A percentile compares a stretch with the other conserved stretches of the same genome.
phyloP scores from a whole-genome alignment of 2,329 filamentous ascomycete species.

The Tolypocladium pustulatum region DNA sequence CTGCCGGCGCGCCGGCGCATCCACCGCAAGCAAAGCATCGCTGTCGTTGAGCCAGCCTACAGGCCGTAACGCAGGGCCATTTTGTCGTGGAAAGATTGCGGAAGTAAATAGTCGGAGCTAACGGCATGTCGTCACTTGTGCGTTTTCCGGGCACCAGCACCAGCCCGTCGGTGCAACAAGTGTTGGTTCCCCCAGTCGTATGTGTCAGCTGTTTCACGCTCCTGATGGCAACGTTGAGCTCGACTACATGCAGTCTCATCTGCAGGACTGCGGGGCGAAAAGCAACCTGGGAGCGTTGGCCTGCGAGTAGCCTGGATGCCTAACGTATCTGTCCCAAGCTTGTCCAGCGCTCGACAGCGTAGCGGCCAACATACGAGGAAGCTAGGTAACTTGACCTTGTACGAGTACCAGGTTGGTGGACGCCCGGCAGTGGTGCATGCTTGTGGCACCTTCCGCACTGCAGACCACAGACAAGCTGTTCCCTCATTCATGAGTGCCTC shows the following conservation, averaged over 20 bases:
- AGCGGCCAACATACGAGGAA: too few species aligned
- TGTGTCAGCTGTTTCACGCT: background rate
- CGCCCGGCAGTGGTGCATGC: background rate
- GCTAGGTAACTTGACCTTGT: too few species aligned
- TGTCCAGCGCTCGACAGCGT: background rate
- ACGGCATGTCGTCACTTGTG: background rate
- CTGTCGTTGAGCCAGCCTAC: background rate
- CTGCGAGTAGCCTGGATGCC: too few species aligned
- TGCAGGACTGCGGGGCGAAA: too few species aligned
- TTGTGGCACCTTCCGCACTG: background rate
- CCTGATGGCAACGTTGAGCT: background rate
- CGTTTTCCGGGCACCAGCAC: background rate
- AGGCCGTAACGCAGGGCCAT: background rate
- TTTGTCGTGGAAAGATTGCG: background rate
- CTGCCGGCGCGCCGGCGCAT: background rate
- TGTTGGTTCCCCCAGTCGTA: background rate
- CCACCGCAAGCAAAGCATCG: background rate
- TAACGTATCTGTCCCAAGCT: background rate
- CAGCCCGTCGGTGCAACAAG: background rate
- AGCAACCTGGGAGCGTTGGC: too few species aligned
- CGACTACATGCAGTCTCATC: background rate
- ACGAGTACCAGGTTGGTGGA: background rate
- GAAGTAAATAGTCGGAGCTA: background rate
- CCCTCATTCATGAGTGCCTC: background rate
- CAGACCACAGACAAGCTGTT: background rate